Evolutionary conservation across 176 grass and related monocot species (phyloP), one percentile per base, ranked within the genome.

Genomic region (Cenchrus purpureus): DNA sequence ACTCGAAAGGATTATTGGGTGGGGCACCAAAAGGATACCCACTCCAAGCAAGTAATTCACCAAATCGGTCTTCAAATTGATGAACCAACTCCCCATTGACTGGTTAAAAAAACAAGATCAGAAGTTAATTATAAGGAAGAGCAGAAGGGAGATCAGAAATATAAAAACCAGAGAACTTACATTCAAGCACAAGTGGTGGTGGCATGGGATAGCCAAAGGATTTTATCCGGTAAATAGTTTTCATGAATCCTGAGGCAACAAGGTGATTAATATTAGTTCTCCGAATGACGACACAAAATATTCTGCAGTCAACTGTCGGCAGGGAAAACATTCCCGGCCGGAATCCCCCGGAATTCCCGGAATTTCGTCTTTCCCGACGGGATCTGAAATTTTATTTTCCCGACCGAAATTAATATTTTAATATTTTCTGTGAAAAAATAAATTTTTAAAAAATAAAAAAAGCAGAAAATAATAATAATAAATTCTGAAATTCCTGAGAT

Each of bases 171-270:
- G 25, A 8, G 7, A 10, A 60, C 75, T 71, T 71, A 79, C 75
- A 7, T 79, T 86, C 76, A 29, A 86, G 75, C 28, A 86, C 53
- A 79, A 72, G 76, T 53, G 75, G 84, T 53, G 75, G 66, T 63
- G 84, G 84, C 43, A 79, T 71, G 45, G 84, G 84, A 79, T 86
- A 79, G 29, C 65, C 75, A 0, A 7, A 13, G 5, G 19, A 60
- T 71, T 15, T 86, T 62, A 79, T 2, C 44, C 29, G 6, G 65
- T 63, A 52, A 86, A 62, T 28, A 5, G 29, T 63, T 5, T 17
- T 28, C 65, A 16, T 1, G 50, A 71, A 85, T 34, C 83, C 83
- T 85, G 74, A 71, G 71, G 53, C 4, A 34, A 78, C n/a, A 63
- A 78, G 12, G 12, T 22, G 25, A 70, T 40, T 57, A 65, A 65